Percentiles rank a stretch among this genome's conserved stretches.
Conservation (phyloP, 1,139 yeast species). For the Scheffersomyces segobiensis region DNA sequence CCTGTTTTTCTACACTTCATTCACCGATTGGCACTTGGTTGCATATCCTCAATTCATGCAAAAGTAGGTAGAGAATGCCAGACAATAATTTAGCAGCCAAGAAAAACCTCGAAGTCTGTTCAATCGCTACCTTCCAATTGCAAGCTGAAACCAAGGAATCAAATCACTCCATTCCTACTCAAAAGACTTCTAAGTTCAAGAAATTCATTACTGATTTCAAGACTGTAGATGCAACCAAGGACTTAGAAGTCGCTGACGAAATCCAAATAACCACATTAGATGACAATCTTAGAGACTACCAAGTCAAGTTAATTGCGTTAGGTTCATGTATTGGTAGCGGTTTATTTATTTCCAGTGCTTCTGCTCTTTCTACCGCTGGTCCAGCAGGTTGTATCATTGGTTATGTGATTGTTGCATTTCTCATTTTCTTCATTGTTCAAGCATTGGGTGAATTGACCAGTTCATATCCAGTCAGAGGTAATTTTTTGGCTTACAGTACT, state of each 20-base stretch:
- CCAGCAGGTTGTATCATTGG: conserved; percentile 25
- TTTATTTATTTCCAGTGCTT: conserved; percentile 32
- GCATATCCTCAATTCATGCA: not conserved
- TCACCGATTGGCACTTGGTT: not conserved
- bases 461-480: conserved; percentile 21
- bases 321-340: conserved; percentile 48
- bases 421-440: conserved; percentile 22
- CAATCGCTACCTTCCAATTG: conserved; percentile 1
- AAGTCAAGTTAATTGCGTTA: conserved; percentile 32
- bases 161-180: not conserved
- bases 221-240: not conserved
- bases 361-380: conserved; percentile 19
- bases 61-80: not conserved
- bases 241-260: conserved; percentile 2
- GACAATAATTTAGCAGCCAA: not conserved
- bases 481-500: conserved; percentile 22
- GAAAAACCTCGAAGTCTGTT: conserved; percentile 2
- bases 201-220: conserved; percentile 3
- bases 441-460: conserved; percentile 22
- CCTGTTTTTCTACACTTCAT: not conserved
- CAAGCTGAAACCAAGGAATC: not conserved
- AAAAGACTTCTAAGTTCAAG: conserved; percentile 1
- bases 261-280: conserved; percentile 10
- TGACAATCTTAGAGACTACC: conserved; percentile 14
- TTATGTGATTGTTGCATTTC: conserved; percentile 19